A percentile compares a stretch with the other conserved stretches of the same genome.
These are phyloP conservation scores for Penicillium crustosum DNA, from an alignment of 2,329 filamentous ascomycete species.

Conservation along the genomic window DNA sequence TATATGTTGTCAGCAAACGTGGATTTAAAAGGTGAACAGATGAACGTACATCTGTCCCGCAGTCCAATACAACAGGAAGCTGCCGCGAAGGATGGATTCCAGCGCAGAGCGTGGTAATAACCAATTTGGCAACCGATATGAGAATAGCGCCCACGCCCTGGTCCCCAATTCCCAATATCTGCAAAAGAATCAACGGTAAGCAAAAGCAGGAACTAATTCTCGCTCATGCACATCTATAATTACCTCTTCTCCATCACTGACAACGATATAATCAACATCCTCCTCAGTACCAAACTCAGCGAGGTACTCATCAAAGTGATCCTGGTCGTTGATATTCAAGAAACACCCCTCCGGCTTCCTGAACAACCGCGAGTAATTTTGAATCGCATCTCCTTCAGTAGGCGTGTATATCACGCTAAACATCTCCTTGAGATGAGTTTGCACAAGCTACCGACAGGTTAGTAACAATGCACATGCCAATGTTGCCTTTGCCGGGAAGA, in stretches of 20 bases:
- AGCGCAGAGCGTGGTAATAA: slow-evolving; percentile 80
- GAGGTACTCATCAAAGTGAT: slow-evolving; percentile 65
- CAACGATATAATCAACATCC: slow-evolving; percentile 85
- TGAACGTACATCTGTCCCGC: slow-evolving; percentile 66
- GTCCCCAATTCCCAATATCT: slow-evolving; percentile 86
- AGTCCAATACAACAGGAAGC: slow-evolving; percentile 79
- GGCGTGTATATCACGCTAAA: slow-evolving; percentile 89
- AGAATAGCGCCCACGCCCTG: slow-evolving; percentile 83
- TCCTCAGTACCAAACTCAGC: slow-evolving; percentile 67
- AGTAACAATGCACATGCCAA: not conserved
- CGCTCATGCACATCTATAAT: too few relatives aligned
- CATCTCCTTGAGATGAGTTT: slow-evolving; percentile 81
- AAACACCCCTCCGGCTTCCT: slow-evolving; percentile 78
- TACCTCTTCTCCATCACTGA: slow-evolving; percentile 65
- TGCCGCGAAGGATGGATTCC: slow-evolving; percentile 78
- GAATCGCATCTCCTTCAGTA: slow-evolving; percentile 84
- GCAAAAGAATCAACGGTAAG: slow-evolving; percentile 41
- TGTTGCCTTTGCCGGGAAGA: not conserved
- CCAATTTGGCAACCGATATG: slow-evolving; percentile 80
- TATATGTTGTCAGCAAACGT: not conserved
- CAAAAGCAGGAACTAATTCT: not conserved
- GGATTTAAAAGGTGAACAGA: not conserved
- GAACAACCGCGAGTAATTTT: slow-evolving; percentile 78
- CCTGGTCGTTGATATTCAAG: slow-evolving; percentile 68
- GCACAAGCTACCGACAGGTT: slow-evolving; percentile 57